Conservation (phyloP, 2,329 filamentous ascomycete genomes). For the Alternaria sp. region DNA sequence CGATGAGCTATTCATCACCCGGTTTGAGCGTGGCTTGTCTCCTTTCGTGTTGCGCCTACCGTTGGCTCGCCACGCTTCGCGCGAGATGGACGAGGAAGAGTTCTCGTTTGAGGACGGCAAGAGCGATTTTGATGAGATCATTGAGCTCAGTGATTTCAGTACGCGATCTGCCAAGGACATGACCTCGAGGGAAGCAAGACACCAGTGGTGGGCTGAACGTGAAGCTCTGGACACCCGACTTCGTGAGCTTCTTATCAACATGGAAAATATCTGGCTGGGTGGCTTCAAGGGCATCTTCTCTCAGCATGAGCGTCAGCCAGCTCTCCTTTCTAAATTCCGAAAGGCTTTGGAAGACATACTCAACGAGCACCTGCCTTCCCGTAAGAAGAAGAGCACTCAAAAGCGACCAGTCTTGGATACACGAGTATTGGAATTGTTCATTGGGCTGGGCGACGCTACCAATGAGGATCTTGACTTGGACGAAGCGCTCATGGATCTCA, state of each 20-base stretch:
- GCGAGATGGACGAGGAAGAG: constrained; percentile 78
- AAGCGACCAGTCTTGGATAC: constrained; percentile 63
- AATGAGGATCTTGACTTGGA: constrained; percentile 76
- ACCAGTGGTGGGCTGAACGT: constrained; percentile 88
- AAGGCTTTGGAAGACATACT: constrained; percentile 79
- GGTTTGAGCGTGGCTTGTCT: constrained; percentile 73
- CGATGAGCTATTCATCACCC: constrained; percentile 88
- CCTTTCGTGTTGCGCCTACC: constrained; percentile 90
- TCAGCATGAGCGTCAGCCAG: constrained; percentile 67
- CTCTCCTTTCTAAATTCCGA: constrained; percentile 76
- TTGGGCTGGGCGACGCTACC: constrained; percentile 78
- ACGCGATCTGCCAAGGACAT: constrained; percentile 78
- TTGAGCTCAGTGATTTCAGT: constrained; percentile 79
- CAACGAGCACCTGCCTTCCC: constrained; percentile 83
- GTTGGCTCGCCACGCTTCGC: constrained; percentile 78
- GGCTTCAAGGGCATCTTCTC: constrained; percentile 96
- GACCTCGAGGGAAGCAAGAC: constrained; percentile 74
- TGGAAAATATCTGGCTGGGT: constrained; percentile 93
- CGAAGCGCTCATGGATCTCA: constrained; percentile 85
- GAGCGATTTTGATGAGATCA: constrained; percentile 80
- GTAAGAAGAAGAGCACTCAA: constrained; percentile 65
- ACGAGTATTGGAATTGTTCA: constrained; percentile 83
- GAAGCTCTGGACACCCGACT: constrained; percentile 79
- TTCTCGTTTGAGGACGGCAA: constrained; percentile 85
- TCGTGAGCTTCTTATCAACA: constrained; percentile 77